Base-by-base conservation (phyloP, 1,284 basidiomycete species). In the Cutaneotrichosporon spelunceum region DNA sequence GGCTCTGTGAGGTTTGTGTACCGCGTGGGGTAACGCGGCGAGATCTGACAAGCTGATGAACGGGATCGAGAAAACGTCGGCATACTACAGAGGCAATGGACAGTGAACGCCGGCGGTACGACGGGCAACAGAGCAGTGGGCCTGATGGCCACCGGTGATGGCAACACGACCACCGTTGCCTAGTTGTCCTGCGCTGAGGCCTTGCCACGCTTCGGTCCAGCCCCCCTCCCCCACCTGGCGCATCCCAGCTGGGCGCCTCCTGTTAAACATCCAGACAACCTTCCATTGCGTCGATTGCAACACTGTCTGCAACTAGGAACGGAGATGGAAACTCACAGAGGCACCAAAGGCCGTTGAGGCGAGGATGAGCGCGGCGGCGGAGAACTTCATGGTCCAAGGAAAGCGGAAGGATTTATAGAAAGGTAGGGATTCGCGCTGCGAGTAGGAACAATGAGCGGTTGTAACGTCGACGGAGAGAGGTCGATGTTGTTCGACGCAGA, bases 331-430 rank as follows among this genome's bases (percentile, higher is more conserved):
- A 65, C 63, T 65, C 50, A 65, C 63, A 23, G 34, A 27, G 57
- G 59, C 63, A 16, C 48, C 63, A 26, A 49, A 45, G 34, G 61
- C 64, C n/a, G 36, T 33, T 26, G 59, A 14, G 36, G 61, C 65
- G 24, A 63, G 53, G 36, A 60, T 29, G 34, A 57, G 53, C 33
- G 64, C 54, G 49, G 64, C 57, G 36, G 57, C 29, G 10, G 64
- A 24, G 59, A 54, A 63, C 65, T 66, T 66, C 65, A 66, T 66
- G 19, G 34, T 13, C 23, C 34, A 29, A 16, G 48, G 27, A 27
- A 26, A 14, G 26, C 48, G 48, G 14, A 16, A 19, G 26, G 27
- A 33, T 7, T 33, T 33, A 9, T 16, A 10, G 48, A 19, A 9
- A 2, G 13, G 13, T 27, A 30, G 19, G 48, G 48, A 50, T 29